Conservation (phyloP, 148 eudicot genomes). For the Fagopyrum tataricum region DNA sequence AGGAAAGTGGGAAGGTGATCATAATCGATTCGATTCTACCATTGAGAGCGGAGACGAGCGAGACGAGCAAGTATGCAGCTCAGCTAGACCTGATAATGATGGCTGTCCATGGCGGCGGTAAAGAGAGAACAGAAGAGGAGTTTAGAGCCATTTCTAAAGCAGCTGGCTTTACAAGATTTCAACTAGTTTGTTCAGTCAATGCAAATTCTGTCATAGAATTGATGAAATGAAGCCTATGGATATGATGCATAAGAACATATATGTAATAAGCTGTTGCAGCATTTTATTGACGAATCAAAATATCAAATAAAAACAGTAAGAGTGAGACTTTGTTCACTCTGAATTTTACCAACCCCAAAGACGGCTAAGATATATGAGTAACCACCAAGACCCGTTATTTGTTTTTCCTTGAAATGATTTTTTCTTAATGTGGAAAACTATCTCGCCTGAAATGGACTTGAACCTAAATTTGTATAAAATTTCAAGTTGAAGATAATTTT, state of each 20-base stretch:
- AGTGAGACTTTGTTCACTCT: too few relatives aligned
- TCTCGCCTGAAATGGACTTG: too few relatives aligned
- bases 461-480: too few relatives aligned
- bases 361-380: too few relatives aligned
- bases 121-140: constrained; percentile 2
- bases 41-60: not conserved
- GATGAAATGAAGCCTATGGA: not conserved
- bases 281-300: too few relatives aligned
- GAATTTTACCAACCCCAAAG: too few relatives aligned
- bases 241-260: not conserved
- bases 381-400: too few relatives aligned
- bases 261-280: not conserved
- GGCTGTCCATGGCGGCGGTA: not conserved
- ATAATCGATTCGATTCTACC: not conserved
- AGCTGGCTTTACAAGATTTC: constrained; percentile 12
- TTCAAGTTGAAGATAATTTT: too few relatives aligned
- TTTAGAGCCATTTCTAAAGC: constrained; percentile 26
- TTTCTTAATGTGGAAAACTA: too few relatives aligned
- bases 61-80: not conserved
- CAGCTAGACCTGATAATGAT: not conserved
- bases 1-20: not conserved
- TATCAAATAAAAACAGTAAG: too few relatives aligned
- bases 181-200: constrained; percentile 1
- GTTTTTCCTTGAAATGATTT: not conserved
- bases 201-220: constrained; percentile 1